Evolutionary conservation across 306 rosid genomes (phyloP).

Genomic region (Erythrophleum fordii): DNA sequence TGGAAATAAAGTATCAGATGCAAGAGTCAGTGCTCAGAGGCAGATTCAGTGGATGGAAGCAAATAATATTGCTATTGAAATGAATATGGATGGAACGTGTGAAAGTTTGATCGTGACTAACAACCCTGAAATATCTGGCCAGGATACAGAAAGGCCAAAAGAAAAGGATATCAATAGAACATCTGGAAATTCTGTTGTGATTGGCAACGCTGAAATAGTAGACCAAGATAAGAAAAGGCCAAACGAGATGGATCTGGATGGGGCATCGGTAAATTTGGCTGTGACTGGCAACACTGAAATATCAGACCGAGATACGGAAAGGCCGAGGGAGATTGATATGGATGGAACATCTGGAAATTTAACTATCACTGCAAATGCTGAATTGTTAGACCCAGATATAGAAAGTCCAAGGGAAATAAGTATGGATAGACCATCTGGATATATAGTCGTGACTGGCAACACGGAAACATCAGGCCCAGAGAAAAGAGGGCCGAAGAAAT

Average conservation of each 20-base stretch:
- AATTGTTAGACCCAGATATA: conserved; percentile 33
- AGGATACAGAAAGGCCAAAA: conserved; percentile 35
- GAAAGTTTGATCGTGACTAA: conserved; percentile 32
- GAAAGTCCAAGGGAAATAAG: conserved; percentile 24
- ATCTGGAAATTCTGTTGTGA: conserved; percentile 35
- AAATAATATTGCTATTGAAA: conserved; percentile 32
- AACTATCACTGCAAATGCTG: conserved; percentile 30
- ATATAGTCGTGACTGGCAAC: conserved; percentile 31
- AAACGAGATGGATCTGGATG: conserved; percentile 38
- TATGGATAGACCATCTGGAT: conserved; percentile 17
- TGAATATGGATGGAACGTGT: conserved; percentile 43
- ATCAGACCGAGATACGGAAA: conserved; percentile 47
- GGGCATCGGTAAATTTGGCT: conserved; percentile 37
- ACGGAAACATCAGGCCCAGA: conserved; percentile 29
- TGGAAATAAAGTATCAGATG: conserved; percentile 45
- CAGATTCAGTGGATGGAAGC: conserved; percentile 38
- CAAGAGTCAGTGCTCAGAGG: conserved; percentile 35
- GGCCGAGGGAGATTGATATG: conserved; percentile 27
- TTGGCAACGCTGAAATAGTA: conserved; percentile 37
- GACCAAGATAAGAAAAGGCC: conserved; percentile 43
- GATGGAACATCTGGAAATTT: conserved; percentile 37
- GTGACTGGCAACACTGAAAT: conserved; percentile 38
- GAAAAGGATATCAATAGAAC: conserved; percentile 35
- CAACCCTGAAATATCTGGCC: conserved; percentile 39
- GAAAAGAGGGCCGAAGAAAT: conserved; percentile 31